Evolutionary conservation across 768 basidiomycete species (phyloP), one percentile per base, ranked within the genome.

Genomic region (Phanerodontia chrysosporium): DNA sequence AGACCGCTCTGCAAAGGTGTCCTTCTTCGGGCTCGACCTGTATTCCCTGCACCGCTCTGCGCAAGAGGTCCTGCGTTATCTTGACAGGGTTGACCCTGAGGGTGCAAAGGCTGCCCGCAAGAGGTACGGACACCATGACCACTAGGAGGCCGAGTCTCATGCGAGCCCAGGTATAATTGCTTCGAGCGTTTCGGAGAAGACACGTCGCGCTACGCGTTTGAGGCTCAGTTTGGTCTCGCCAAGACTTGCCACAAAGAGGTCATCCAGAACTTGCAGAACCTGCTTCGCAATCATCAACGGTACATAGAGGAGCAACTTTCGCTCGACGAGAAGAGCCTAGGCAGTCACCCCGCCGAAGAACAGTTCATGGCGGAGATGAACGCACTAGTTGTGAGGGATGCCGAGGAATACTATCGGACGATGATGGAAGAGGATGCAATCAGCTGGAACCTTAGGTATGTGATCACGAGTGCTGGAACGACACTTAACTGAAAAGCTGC

Each of bases 361-460:
- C 67, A 66, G 42, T 68, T 69, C 56, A 57, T 67, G 42, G 68
- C 69, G 2, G 70, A 69, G 53, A 70, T 69, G 63, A 70, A 72
- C 48, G 68, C 70, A 1, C 58, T 65, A 3, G 64, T 72, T 27
- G 70, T 72, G 8, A 58, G 60, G 24, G 67, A 72, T 44, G 70
- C 69, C 2, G 69, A 72, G 53, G 64, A 68, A 51, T 70, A 72
- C 61, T 69, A 72, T 46, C 65, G 68, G 32, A 65, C 66, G 16
- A 69, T 72, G 69, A 53, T 67, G 58, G 57, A 59, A 9, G 67
- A 69, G 29, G 64, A 65, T 35, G 64, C 57, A n/a, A 61, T 52
- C 18, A 66, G 67, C 42, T 72, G 70, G 68, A 70, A 72, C 35
- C 54, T 70, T 2, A 59, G 67, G 63, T 67, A 51, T 14, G 59